Conservation (phyloP, 768 basidiomycete species). For the Hypholoma sublateritium region DNA sequence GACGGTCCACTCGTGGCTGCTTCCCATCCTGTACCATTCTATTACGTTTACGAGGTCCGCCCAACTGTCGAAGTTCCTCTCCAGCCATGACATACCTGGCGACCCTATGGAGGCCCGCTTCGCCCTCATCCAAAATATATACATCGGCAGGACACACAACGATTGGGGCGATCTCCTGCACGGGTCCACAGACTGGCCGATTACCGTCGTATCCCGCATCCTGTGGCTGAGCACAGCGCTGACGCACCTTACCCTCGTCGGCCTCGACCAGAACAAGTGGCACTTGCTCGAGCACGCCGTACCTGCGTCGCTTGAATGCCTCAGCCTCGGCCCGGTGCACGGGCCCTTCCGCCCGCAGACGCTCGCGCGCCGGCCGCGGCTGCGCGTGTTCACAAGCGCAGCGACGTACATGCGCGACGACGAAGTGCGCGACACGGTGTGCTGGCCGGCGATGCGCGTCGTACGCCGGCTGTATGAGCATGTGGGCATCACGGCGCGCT, state of each 20-base stretch:
- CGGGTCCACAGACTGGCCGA: conserved; percentile 28
- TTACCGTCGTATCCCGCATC: conserved; percentile 30
- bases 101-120: conserved; percentile 18
- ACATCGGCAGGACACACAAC: conserved; percentile 25
- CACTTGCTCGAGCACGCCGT: conserved; percentile 27
- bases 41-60: conserved; percentile 17
- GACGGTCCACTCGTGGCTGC: conserved; percentile 14
- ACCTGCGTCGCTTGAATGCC: conserved; percentile 27
- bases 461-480: conserved; percentile 27
- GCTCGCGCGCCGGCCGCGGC: conserved; percentile 22
- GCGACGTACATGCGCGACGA: conserved; percentile 34
- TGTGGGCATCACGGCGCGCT: conserved; percentile 16
- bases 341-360: conserved; percentile 28
- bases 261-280: conserved; percentile 32
- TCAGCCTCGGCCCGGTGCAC: conserved; percentile 35
- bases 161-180: conserved; percentile 27
- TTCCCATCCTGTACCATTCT: conserved; percentile 25
- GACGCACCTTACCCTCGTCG: conserved; percentile 26
- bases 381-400: conserved; percentile 31
- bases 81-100: conserved; percentile 19
- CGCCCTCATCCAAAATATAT: conserved; percentile 25
- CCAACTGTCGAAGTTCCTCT: conserved; percentile 21
- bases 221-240: conserved; percentile 27
- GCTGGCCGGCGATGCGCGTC: conserved; percentile 24
- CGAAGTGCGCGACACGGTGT: conserved; percentile 31